Percentiles rank a stretch among this genome's conserved stretches.
Evolutionary conservation across 2,329 filamentous ascomycete genomes (phyloP).

Genomic region (Bretziella fagacearum): DNA sequence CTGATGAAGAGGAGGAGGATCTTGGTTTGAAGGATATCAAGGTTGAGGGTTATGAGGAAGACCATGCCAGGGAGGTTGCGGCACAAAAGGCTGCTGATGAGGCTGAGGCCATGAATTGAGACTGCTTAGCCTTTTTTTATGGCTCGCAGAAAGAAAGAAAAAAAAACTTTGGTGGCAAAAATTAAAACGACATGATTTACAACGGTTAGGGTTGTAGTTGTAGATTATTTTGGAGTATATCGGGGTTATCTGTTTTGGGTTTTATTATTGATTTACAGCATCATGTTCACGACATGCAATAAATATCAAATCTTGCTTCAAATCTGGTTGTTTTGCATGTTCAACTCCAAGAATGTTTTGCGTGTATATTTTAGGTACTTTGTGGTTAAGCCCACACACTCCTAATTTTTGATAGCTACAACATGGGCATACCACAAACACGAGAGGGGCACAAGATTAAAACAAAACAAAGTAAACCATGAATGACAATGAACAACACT

Average conservation of each 20-base stretch:
- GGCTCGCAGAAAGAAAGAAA: too few relatives aligned
- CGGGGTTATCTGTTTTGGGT: too few relatives aligned
- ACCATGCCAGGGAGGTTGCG: slow-evolving; percentile 24
- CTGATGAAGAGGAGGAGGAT: slow-evolving; percentile 84
- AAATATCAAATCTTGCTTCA: too few relatives aligned
- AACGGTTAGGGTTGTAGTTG: too few relatives aligned
- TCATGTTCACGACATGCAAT: too few relatives aligned
- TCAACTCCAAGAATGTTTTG: too few relatives aligned
- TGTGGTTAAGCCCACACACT: too few relatives aligned
- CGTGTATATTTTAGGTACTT: too few relatives aligned
- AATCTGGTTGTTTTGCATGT: too few relatives aligned
- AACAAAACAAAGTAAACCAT: neutral
- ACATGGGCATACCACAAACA: neutral
- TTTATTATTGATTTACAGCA: too few relatives aligned
- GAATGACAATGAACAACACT: neutral
- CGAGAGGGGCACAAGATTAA: neutral
- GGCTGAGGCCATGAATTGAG: slow-evolving; percentile 12
- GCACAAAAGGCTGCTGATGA: slow-evolving; percentile 25
- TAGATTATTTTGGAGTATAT: too few relatives aligned
- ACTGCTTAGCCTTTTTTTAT: slow-evolving; percentile 3
- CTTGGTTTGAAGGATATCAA: slow-evolving; percentile 86
- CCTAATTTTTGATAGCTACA: neutral
- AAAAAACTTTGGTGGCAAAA: neutral
- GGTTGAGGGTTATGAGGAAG: slow-evolving; percentile 55
- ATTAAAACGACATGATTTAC: neutral